Percentiles rank a stretch among this genome's conserved stretches.
These are phyloP conservation scores for Skeletonema potamos DNA, from an alignment of 108 stramenopile genomes.

Conservation along the genomic window DNA sequence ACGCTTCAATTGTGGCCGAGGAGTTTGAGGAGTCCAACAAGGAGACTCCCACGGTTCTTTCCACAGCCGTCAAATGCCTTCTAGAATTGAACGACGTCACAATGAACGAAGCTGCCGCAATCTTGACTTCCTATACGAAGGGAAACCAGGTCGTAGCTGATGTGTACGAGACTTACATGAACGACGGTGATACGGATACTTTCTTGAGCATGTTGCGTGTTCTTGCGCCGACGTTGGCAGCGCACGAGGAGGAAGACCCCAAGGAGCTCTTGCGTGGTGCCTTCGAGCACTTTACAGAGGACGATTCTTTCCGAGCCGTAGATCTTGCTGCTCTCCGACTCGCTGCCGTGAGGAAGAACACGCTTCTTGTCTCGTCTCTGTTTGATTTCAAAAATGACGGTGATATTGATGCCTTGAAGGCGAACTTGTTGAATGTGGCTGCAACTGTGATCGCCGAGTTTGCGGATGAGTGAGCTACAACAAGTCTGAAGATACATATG, in stretches of 20 bases:
- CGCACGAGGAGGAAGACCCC: background rate
- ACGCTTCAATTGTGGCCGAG: background rate
- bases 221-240: background rate
- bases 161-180: constrained; percentile 31
- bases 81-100: constrained; percentile 20
- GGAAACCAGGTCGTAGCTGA: constrained; percentile 22
- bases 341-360: constrained; percentile 38
- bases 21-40: background rate
- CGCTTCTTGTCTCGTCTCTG: constrained; percentile 34
- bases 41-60: constrained; percentile 16
- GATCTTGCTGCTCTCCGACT: constrained; percentile 35
- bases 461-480: background rate
- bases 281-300: constrained; percentile 6
- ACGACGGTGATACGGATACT: constrained; percentile 20
- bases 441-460: background rate
- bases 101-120: constrained; percentile 15
- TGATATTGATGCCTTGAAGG: background rate
- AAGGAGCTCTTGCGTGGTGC: background rate
- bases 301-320: constrained; percentile 13
- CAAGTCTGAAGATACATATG: no score
- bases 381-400: background rate
- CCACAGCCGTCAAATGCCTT: constrained; percentile 25
- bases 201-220: constrained; percentile 13
- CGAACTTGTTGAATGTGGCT: background rate
- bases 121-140: constrained; percentile 12